Base-by-base conservation (phyloP, 2,329 filamentous ascomycete genomes). In the Sporothrix pseudoabietina region DNA sequence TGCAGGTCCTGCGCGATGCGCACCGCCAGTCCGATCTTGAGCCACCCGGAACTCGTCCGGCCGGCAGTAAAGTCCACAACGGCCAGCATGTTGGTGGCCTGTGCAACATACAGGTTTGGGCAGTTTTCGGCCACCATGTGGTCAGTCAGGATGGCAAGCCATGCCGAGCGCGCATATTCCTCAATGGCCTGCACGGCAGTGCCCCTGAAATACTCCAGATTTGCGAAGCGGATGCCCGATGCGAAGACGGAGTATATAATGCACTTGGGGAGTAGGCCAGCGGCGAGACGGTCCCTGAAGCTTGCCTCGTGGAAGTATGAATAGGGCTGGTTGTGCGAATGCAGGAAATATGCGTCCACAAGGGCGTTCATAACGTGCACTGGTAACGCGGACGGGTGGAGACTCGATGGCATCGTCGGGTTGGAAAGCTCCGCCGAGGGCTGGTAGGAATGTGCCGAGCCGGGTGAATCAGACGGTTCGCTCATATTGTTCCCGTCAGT, bases 1-100 rank as follows among this genome's bases (percentile, higher is more conserved):
- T 61, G 57, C 57, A 61, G 12, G 57, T 61, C 57, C 26, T 61
- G 57, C 16, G 57, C 57, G 26, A 61, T 61, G 57, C 30, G 57
- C 26, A 61, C 57, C 12, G 30, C 57, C 30, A 61, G 32, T 7
- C 57, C 30, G 16, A 61, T 61, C 57, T 61, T 61, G 57, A 61
- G 57, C 57, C 57, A 61, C 3, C 57, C 57, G 7, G 57, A 61
- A 30, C 57, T 61, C 8, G 57, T 61, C 12, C 57, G 30, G 30
- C 30, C 30, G 12, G 30, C 30, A 32, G 57, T 61, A 39, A 61
- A 61, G 14, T 59, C 55, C 2, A 59, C 55, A 59, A 59, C 35
- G 26, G 55, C 55, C 55, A 59, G 30, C 55, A 59, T 59, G 26
- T 59, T 59, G 55, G 55, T 59, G 3, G 55, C 55, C 30, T 59